These are phyloP conservation scores for Thalassiosira hispida DNA, from an alignment of 352 stramenopile genomes.

Conservation along the genomic window DNA sequence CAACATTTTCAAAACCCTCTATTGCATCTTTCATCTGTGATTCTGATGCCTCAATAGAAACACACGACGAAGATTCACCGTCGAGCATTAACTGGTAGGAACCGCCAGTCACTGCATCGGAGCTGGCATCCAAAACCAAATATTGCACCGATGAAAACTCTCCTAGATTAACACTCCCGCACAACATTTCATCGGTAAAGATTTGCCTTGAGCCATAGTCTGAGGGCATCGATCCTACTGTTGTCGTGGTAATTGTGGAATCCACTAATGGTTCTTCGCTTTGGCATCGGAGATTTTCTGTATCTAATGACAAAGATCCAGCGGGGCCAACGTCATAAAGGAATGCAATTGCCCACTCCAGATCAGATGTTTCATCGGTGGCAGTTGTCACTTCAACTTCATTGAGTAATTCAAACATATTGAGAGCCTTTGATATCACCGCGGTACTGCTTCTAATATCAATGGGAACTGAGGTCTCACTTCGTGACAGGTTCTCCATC, in stretches of 20 bases:
- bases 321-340: conserved; percentile 48
- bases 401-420: conserved; percentile 42
- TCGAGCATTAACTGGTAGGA: conserved; percentile 74
- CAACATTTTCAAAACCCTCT: conserved; percentile 85
- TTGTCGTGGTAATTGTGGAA: conserved; percentile 36
- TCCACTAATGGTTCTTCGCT: conserved; percentile 52
- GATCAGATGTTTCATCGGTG: conserved; percentile 30
- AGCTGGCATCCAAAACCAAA: conserved; percentile 44
- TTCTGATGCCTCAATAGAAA: conserved; percentile 86
- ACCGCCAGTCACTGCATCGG: conserved; percentile 59
- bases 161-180: conserved; percentile 58
- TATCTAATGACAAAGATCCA: conserved; percentile 48
- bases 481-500: conserved; percentile 13
- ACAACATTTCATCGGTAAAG: conserved; percentile 38
- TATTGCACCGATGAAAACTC: conserved; percentile 59
- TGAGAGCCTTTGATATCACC: conserved; percentile 47
- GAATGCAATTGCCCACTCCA: conserved; percentile 59
- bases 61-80: conserved; percentile 61
- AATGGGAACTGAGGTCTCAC: conserved; percentile 42
- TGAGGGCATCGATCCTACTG: conserved; percentile 27
- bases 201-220: conserved; percentile 60
- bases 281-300: conserved; percentile 51
- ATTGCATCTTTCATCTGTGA: conserved; percentile 83
- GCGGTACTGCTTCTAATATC: conserved; percentile 33
- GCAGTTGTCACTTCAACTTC: conserved; percentile 34